These are phyloP conservation scores for Craspedostauros australis DNA, from an alignment of 108 stramenopile genomes.

Conservation along the genomic window DNA sequence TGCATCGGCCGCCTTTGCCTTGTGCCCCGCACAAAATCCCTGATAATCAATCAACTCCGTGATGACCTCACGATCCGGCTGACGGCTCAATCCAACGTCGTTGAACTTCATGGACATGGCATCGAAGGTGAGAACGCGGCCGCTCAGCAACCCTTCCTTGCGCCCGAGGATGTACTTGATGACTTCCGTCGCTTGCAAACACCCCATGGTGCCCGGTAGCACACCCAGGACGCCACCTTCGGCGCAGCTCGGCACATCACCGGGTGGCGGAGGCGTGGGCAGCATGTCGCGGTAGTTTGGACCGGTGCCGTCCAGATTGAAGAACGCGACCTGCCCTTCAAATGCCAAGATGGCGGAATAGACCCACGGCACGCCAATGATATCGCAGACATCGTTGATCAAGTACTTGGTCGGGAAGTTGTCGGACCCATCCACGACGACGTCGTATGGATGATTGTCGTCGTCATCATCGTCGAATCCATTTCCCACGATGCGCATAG, in stretches of 20 bases:
- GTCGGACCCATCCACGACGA: constrained; percentile 92
- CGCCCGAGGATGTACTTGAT: constrained; percentile 79
- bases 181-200: constrained; percentile 89
- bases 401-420: constrained; percentile 96
- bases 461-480: constrained; percentile 37
- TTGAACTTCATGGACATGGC: constrained; percentile 76
- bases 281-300: constrained; percentile 89
- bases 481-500: constrained; percentile 48
- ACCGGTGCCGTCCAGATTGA: constrained; percentile 61
- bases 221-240: constrained; percentile 95
- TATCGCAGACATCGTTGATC: constrained; percentile 89
- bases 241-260: constrained; percentile 89
- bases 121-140: constrained; percentile 80
- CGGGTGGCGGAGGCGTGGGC: constrained; percentile 86
- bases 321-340: constrained; percentile 89
- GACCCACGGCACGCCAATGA: constrained; percentile 74
- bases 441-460: constrained; percentile 41
- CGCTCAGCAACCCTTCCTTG: constrained; percentile 50
- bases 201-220: constrained; percentile 90
- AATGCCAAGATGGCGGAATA: constrained; percentile 92
- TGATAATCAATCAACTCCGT: constrained; percentile 78
- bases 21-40: constrained; percentile 82
- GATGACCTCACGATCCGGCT: constrained; percentile 33
- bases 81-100: constrained; percentile 51
- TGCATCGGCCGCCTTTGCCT: constrained; percentile 13